Evolutionary conservation across 805 yeast genomes (phyloP), one percentile per base, ranked within the genome.

Genomic region (Candida quercuum): DNA sequence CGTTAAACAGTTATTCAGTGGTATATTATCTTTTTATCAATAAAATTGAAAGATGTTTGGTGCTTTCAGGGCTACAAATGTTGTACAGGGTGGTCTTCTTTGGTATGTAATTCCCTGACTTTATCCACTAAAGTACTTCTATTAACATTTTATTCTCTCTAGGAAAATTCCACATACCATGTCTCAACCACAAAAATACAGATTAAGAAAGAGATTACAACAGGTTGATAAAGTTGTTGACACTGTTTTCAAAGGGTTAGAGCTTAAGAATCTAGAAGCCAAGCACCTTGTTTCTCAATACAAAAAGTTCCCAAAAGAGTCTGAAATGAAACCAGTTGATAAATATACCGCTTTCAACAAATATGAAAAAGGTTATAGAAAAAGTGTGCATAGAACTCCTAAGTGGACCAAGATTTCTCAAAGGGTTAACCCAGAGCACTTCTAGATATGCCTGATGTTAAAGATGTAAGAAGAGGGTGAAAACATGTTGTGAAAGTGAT

Each of bases 401-500:
- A 86, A 88, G 57, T 88, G 96, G 95, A 88, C 97, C 38, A 87
- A 81, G 66, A 59, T 77, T 45, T 76, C 94, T 8, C 72, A 81
- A 60, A 79, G 96, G 67, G 78, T 74, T 41, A 83, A 85, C 54
- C 96, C 96, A 32, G 71, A 52, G 30, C 41, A 47, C 38, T 54
- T 51, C 43, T 51, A 33, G 40, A 25, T 15, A 18, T 12, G 21
- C 29, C 28, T 19, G 14, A 19, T n/a, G 12, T 13, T 23, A 19
- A 34, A 18, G 18, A 24, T 35, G 32, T 35, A 41, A 36, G 38
- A 32, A 37, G 35, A 18, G 24, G 12, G 18, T n/a, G n/a, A n/a
- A n/a, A n/a, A n/a, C n/a, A n/a, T n/a, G n/a, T n/a, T n/a, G n/a
- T n/a, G n/a, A n/a, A n/a, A n/a, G n/a, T n/a, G n/a, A n/a, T n/a